Evolutionary conservation across 805 yeast genomes (phyloP), one percentile per base, ranked within the genome.

Genomic region (Ogataea allantospora): DNA sequence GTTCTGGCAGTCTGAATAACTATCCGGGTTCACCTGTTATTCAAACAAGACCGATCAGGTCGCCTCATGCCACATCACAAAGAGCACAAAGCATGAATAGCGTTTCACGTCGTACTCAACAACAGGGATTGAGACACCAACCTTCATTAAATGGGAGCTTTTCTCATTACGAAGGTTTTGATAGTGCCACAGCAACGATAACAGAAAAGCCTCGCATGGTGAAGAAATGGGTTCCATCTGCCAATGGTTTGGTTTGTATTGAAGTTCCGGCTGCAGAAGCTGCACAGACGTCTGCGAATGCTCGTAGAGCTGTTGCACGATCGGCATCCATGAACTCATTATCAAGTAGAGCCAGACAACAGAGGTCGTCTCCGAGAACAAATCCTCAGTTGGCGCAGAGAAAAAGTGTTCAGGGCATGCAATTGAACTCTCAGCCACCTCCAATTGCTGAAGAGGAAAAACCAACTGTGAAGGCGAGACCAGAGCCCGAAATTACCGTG

Each of bases 201-300:
- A 27, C 43, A 6, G 24, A 34, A 10, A 26, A 30, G 14, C 66
- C 67, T 10, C 73, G 65, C 38, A 80, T 74, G 63, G 73, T 82
- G 7, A 81, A 79, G 47, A 80, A 77, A 46, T 83, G 83, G 62
- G 70, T 83, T 30, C 91, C 93, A 2, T 80, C 88, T 2, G 79
- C 85, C 3, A 70, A 76, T 49, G 93, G 93, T 10, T 67, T 83
- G 38, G 73, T 80, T 33, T 69, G 81, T 7, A 66, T 83, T 4
- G 89, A 83, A 48, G 88, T 83, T 3, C 85, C 88, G 0, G 71
- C 70, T 9, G 15, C 25, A n/a, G 32, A 35, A 16, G 54, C 46
- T 3, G 14, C 45, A 9, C 17, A 36, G 12, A 23, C 28, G 6
- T 30, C 47, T 18, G 27, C 45, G 5, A 28, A 45, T 13, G 30